Percentiles rank a stretch among this genome's conserved stretches.
phyloP scores from a whole-genome alignment of 768 basidiomycete genomes.

The Lactarius indigo region DNA sequence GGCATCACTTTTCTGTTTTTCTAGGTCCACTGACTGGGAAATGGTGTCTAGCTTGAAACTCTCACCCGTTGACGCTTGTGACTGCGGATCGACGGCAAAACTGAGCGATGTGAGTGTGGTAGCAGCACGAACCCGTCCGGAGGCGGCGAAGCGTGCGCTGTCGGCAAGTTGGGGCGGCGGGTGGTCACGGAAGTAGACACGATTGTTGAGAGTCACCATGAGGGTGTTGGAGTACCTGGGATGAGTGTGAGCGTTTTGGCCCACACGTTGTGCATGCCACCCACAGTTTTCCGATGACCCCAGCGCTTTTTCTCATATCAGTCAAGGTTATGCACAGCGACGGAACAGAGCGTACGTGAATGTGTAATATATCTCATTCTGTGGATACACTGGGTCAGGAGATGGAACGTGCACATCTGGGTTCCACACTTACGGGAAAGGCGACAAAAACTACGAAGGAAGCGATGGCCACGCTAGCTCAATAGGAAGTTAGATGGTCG shows the following conservation, averaged over 20 bases:
- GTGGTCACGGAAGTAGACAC: slow-evolving; percentile 17
- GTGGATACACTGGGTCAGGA: not conserved
- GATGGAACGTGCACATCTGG: not conserved
- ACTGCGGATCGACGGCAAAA: not conserved
- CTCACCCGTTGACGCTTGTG: not conserved
- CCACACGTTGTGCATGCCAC: not conserved
- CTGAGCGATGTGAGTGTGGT: not conserved
- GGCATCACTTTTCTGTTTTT: not conserved
- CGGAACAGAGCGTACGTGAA: slow-evolving; percentile 4
- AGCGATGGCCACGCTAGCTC: slow-evolving; percentile 9
- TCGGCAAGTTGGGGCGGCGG: not conserved
- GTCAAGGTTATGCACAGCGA: not conserved
- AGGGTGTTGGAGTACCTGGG: slow-evolving; percentile 28
- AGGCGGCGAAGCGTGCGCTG: not conserved
- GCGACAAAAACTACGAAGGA: slow-evolving; percentile 5
- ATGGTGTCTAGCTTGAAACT: not conserved
- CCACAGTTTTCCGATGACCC: slow-evolving; percentile 26
- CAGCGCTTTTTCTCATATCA: slow-evolving; percentile 14
- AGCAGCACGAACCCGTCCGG: not conserved
- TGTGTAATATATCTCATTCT: slow-evolving; percentile 12
- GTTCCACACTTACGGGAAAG: slow-evolving; percentile 7
- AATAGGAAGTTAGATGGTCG: not conserved
- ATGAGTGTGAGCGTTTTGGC: not conserved
- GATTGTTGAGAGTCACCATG: slow-evolving; percentile 28
- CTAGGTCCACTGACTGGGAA: not conserved